phyloP scores from a whole-genome alignment of 495 filamentous ascomycete species.

The Aspergillus saccharolyticus region DNA sequence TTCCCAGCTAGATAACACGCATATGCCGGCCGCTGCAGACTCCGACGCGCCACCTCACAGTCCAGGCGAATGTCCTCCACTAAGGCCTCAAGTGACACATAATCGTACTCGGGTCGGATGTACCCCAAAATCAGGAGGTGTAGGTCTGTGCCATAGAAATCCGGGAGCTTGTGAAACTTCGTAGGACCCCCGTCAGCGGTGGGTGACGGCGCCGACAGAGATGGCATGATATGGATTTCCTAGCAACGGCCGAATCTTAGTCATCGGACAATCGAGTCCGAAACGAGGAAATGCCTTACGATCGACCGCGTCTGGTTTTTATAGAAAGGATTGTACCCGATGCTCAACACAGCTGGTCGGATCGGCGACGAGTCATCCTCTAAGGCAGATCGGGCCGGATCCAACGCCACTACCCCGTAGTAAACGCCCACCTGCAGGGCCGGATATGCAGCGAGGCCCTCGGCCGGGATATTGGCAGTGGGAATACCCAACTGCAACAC shows the following conservation, averaged over 20 bases:
- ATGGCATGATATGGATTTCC: slow-evolving; percentile 87
- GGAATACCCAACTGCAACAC: slow-evolving; percentile 74
- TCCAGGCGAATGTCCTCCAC: slow-evolving; percentile 84
- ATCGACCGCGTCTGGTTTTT: slow-evolving; percentile 77
- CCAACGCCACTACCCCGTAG: slow-evolving; percentile 77
- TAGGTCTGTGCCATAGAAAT: slow-evolving; percentile 83
- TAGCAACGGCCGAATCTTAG: slow-evolving; percentile 7
- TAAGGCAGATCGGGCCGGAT: slow-evolving; percentile 28
- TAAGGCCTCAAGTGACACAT: slow-evolving; percentile 73
- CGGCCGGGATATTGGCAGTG: slow-evolving; percentile 91
- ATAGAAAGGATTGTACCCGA: slow-evolving; percentile 95
- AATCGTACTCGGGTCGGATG: slow-evolving; percentile 85
- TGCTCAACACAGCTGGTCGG: slow-evolving; percentile 86
- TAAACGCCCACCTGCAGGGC: slow-evolving; percentile 77
- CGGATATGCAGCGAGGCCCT: slow-evolving; percentile 66
- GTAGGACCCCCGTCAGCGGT: slow-evolving; percentile 20
- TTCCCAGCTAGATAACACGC: slow-evolving; percentile 37
- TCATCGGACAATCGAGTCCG: background rate
- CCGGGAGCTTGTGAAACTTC: slow-evolving; percentile 45
- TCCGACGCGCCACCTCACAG: slow-evolving; percentile 73
- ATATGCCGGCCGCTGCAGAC: slow-evolving; percentile 68
- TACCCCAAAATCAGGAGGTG: slow-evolving; percentile 77
- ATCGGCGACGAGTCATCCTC: slow-evolving; percentile 39
- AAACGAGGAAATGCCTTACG: slow-evolving; percentile 28
- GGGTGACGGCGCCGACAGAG: slow-evolving; percentile 46